Conservation (phyloP, 345 rosid genomes). For the Eucalyptus cloeziana region DNA sequence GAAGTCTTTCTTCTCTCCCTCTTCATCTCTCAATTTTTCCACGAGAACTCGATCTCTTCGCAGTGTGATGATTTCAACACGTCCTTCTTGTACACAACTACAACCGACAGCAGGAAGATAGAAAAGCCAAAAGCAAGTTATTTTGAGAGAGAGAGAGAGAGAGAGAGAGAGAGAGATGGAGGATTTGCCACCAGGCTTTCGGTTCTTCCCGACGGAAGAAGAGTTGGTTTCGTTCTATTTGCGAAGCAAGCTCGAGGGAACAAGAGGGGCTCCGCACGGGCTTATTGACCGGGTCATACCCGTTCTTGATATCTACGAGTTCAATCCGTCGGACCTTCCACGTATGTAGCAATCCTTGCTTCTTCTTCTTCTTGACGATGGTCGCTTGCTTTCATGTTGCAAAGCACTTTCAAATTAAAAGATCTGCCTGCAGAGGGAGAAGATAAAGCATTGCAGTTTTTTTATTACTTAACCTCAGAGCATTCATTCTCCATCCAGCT, state of each 20-base stretch:
- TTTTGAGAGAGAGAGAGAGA: not conserved
- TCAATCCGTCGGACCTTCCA: constrained; percentile 38
- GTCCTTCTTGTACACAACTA: not conserved
- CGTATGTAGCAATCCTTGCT: constrained; percentile 4
- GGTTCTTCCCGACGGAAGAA: constrained; percentile 57
- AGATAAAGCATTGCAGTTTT: not conserved
- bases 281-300: constrained; percentile 41
- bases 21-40: not conserved
- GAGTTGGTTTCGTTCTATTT: constrained; percentile 47
- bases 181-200: constrained; percentile 41
- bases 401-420: not conserved
- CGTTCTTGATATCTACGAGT: constrained; percentile 25
- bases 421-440: not conserved
- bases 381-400: not conserved
- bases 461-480: not conserved
- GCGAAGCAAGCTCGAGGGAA: constrained; percentile 19
- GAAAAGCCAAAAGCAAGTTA: not conserved
- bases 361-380: not conserved
- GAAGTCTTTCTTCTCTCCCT: not conserved
- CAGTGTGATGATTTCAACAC: not conserved
- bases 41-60: not conserved
- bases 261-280: constrained; percentile 9
- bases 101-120: not conserved
- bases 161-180: not conserved
- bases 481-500: not conserved